Conservation (phyloP, 1,139 yeast species). For the Suhomyces bribrorum region DNA sequence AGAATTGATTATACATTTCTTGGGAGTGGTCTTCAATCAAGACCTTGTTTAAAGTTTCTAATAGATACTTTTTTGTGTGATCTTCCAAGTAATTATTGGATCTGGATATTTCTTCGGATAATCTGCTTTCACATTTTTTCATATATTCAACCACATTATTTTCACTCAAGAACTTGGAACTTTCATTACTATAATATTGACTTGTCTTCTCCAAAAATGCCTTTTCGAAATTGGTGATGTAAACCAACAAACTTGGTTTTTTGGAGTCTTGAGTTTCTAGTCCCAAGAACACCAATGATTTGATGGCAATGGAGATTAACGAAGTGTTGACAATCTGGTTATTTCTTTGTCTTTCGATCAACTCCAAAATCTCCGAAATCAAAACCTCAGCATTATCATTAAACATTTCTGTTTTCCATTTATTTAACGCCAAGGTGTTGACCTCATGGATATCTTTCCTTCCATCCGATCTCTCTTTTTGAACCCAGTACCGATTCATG, state of each 20-base stretch:
- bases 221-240: constrained; percentile 75
- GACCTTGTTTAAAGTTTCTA: constrained; percentile 73
- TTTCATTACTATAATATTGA: constrained; percentile 71
- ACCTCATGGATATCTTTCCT: constrained; percentile 88
- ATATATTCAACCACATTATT: constrained; percentile 91
- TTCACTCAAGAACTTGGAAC: constrained; percentile 61
- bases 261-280: constrained; percentile 81
- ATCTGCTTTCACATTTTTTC: constrained; percentile 79
- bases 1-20: constrained; percentile 76
- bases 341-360: constrained; percentile 76
- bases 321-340: constrained; percentile 74
- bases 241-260: constrained; percentile 80
- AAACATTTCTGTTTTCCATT: constrained; percentile 88
- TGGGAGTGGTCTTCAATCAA: constrained; percentile 79
- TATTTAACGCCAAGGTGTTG: constrained; percentile 78
- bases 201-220: constrained; percentile 74
- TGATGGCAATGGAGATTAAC: constrained; percentile 72
- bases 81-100: constrained; percentile 82
- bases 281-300: constrained; percentile 77
- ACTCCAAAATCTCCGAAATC: constrained; percentile 70
- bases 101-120: constrained; percentile 78
- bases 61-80: constrained; percentile 75
- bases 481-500: constrained; percentile 97
- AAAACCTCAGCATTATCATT: constrained; percentile 59
- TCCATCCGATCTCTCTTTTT: constrained; percentile 95